These are phyloP conservation scores for Didymella pinodella DNA, from an alignment of 2,329 filamentous ascomycete species.

Conservation along the genomic window DNA sequence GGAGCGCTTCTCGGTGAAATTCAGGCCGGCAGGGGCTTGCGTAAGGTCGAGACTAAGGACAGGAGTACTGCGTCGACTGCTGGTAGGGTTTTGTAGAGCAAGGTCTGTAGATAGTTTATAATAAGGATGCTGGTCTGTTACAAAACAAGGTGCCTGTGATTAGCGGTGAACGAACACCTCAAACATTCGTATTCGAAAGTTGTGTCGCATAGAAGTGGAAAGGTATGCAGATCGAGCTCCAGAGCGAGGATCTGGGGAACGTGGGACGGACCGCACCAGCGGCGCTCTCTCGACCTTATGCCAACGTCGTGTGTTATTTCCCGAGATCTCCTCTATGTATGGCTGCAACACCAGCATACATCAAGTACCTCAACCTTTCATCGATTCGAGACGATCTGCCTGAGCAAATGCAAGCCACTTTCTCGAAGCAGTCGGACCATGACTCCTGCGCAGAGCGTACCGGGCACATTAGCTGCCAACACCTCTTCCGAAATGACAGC, in stretches of 20 bases:
- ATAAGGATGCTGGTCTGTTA: conserved; percentile 11
- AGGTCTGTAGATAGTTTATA: conserved; percentile 30
- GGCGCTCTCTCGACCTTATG: conserved; percentile 5
- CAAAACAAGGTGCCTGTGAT: no score
- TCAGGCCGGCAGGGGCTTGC: conserved; percentile 77
- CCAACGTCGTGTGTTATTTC: not conserved
- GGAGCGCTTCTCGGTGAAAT: conserved; percentile 82
- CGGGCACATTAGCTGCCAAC: not conserved
- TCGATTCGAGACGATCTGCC: not conserved
- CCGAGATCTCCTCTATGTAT: not conserved
- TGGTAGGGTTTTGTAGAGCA: conserved; percentile 69
- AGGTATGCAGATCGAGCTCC: no score
- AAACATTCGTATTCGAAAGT: not conserved
- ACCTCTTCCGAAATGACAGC: not conserved
- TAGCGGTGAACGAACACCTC: not conserved
- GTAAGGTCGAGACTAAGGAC: conserved; percentile 90
- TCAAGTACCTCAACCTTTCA: not conserved
- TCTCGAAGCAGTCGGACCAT: not conserved
- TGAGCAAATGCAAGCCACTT: not conserved
- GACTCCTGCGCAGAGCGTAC: conserved; percentile 1
- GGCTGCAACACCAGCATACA: not conserved
- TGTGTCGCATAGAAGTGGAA: no score
- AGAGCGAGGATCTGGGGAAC: conserved; percentile 10
- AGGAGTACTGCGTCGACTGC: conserved; percentile 75
- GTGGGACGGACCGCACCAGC: conserved; percentile 2